Base-by-base conservation (phyloP, 2,329 filamentous ascomycete genomes). In the Magnaporthiopsis incrustans region DNA sequence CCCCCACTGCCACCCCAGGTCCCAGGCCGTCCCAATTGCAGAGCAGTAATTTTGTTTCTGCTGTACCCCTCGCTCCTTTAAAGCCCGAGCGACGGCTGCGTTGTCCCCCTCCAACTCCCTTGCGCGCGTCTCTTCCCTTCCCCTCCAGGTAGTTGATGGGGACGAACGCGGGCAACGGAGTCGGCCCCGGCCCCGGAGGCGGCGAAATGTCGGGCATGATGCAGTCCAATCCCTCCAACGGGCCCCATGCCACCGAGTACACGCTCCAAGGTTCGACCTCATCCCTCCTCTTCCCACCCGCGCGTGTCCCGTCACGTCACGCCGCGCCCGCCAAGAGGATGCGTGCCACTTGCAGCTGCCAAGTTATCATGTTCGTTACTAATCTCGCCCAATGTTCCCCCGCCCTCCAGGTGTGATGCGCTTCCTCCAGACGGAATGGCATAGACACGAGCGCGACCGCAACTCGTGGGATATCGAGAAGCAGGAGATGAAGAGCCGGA, bases 381-480 rank as follows among this genome's bases (percentile, higher is more conserved):
- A 25, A 53, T 22, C 18, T n/a, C 44, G 18, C 15, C 30, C 5
- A 38, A 61, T 25, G 6, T 22, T 12, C 57, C 57, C 33, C 25
- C 33, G 33, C 33, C 63, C 62, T 4, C 33, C 18, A 95, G 91
- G 95, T 73, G 95, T 99, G 53, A 99, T 99, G 95, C 93, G 95
- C 77, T 99, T 99, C 76, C 86, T 99, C 56, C 95, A 99, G 79
- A 95, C 95, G 60, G 94, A 99, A 85, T 99, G 95, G 95, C 95
- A 99, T 78, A 89, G 92, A 70, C 94, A 99, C 77, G 95, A 99
- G 78, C 90, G 95, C 77, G 95, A 97, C 74, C 88, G 95, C 71
- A 99, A 99, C 78, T 89, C 92, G 53, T 99, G 95, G 95, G 95
- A 99, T 77, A 99, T 99, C 74, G 95, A 99, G 78, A 89, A 92